Evolutionary conservation across 257 asterid genomes (phyloP), one percentile per base, ranked within the genome.

Genomic region (Ligustrum vulgare): DNA sequence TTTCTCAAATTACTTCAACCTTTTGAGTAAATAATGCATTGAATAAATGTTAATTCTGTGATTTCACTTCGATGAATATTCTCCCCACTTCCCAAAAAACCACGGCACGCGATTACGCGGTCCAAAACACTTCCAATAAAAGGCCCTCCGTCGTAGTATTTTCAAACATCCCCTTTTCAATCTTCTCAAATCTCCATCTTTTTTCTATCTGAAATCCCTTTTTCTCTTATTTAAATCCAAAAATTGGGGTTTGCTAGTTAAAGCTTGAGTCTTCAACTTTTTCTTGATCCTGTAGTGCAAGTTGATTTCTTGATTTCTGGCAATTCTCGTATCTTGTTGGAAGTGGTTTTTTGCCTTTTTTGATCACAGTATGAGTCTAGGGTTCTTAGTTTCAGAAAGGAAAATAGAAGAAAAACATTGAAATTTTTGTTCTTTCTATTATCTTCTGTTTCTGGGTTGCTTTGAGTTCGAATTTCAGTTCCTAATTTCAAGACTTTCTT

Each of bases 61-160:
- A 41, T 51, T 28, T 16, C 23, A 51, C 62, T n/a, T 51, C 11
- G 31, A 43, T 32, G 79, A 78, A 74, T 71, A 75, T 80, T 82
- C 73, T 79, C 51, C 75, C 73, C 49, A 41, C 60, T 78, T 70
- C 68, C 70, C 80, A 82, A 73, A 82, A 70, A 77, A 77, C 79
- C 83, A 71, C 82, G 73, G 60, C 87, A 87, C 94, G 96, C 95
- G 93, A 90, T 88, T 89, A 87, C 94, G 96, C 95, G 93, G 91
- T 88, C 87, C 84, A 75, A 82, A 84, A 81, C 80, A 25, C 81
- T 84, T 87, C 89, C 90, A 84, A 85, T 89, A 92, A 78, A 92
- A 84, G 72, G 47, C 8, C 81, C 76, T 71, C 75, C 86, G 70
- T 79, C 18, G 78, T 85, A 85, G 92, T 90, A 87, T 81, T 89